phyloP scores from a whole-genome alignment of 23 red algal species.

The Agarophyton chilense region DNA sequence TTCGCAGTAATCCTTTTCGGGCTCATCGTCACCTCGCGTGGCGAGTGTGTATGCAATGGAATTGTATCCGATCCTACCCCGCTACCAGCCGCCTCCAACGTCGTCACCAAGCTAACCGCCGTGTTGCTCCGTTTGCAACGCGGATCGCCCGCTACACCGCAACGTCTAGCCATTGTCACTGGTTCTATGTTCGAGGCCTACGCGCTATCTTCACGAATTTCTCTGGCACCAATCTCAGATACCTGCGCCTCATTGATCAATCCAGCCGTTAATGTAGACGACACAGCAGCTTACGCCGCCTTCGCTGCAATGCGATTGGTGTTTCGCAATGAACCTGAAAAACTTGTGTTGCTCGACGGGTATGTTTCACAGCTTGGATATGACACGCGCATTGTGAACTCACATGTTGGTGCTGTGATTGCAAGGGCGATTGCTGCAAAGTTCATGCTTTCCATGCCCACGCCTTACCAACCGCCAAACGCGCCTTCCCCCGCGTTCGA shows the following conservation, averaged over 20 bases:
- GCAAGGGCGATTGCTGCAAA: conserved; percentile 15
- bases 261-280: conserved; percentile 15
- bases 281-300: conserved; percentile 32
- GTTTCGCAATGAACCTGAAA: conserved; percentile 37
- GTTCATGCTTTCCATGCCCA: background rate
- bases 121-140: background rate
- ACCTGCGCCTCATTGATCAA: background rate
- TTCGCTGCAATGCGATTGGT: conserved; percentile 19
- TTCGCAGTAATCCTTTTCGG: too few species aligned
- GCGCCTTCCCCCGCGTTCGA: conserved; percentile 34
- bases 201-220: background rate
- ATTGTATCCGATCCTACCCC: background rate
- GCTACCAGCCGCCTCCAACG: background rate
- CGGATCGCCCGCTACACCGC: background rate
- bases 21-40: too few species aligned
- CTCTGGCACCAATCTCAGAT: conserved; percentile 13
- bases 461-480: conserved; percentile 30
- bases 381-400: background rate
- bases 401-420: conserved; percentile 14
- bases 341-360: background rate
- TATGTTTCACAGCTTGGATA: conserved; percentile 25
- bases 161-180: conserved; percentile 17
- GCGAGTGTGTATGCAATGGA: background rate
- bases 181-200: conserved; percentile 32
- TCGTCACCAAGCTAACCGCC: background rate